Evolutionary conservation across 352 stramenopile species (phyloP).

Genomic region (Phytophthora macrochlamydospora): DNA sequence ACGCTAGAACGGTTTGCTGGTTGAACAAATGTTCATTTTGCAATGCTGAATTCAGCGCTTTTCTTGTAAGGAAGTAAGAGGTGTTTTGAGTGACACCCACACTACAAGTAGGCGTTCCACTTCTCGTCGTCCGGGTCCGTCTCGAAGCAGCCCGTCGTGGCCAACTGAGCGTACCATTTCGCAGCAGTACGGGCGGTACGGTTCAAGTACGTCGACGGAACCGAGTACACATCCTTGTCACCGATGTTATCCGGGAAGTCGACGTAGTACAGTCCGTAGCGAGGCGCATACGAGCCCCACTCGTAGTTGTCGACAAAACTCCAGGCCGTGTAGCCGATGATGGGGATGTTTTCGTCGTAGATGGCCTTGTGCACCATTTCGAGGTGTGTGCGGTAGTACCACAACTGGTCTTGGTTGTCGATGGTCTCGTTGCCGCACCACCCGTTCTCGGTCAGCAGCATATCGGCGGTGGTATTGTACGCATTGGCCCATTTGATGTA

Average conservation of each 20-base stretch:
- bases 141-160: constrained; percentile 28
- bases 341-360: constrained; percentile 50
- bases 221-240: constrained; percentile 23
- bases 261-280: constrained; percentile 69
- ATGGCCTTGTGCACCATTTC: constrained; percentile 59
- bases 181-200: constrained; percentile 48
- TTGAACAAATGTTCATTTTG: not conserved
- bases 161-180: constrained; percentile 37
- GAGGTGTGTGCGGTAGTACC: constrained; percentile 59
- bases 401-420: constrained; percentile 60
- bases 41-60: too few species aligned
- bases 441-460: constrained; percentile 69
- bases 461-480: constrained; percentile 41
- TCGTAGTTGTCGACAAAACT: constrained; percentile 46
- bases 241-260: constrained; percentile 55
- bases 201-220: constrained; percentile 32
- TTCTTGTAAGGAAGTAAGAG: too few species aligned
- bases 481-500: constrained; percentile 54
- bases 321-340: constrained; percentile 93
- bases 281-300: constrained; percentile 40
- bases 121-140: constrained; percentile 31
- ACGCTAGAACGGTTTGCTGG: not conserved
- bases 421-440: constrained; percentile 68
- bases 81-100: too few species aligned
- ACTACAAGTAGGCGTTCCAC: constrained; percentile 8